A percentile compares a stretch with the other conserved stretches of the same genome.
These are phyloP conservation scores for Yamadazyma sp. DNA, from an alignment of 1,139 yeast genomes.

Conservation along the genomic window DNA sequence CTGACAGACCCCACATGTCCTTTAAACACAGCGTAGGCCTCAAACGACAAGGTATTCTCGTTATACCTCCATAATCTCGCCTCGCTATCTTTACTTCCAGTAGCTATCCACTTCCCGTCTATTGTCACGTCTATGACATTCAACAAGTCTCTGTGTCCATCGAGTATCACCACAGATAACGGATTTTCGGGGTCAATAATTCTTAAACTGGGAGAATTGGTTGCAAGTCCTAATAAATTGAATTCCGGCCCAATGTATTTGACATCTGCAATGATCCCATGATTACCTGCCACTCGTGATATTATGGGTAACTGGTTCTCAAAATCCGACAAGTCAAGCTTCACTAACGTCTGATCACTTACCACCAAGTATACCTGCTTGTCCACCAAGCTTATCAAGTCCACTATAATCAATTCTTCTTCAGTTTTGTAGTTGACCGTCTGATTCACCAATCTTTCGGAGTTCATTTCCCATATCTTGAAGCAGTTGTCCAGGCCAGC, in stretches of 20 bases:
- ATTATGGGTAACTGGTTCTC: constrained; percentile 37
- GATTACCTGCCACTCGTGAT: constrained; percentile 82
- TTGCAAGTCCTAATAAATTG: constrained; percentile 72
- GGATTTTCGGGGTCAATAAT: constrained; percentile 59
- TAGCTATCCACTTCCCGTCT: constrained; percentile 86
- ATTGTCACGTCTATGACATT: constrained; percentile 74
- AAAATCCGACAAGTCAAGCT: constrained; percentile 37
- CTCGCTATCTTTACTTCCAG: constrained; percentile 89
- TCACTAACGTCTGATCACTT: constrained; percentile 81
- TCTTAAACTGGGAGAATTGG: constrained; percentile 91
- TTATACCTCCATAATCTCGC: constrained; percentile 80
- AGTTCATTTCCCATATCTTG: constrained; percentile 55
- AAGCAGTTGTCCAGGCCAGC: constrained; percentile 79
- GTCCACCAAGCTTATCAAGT: constrained; percentile 40
- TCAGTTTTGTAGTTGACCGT: constrained; percentile 49
- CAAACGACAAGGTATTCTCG: constrained; percentile 42
- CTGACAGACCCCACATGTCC: constrained; percentile 91
- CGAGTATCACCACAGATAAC: constrained; percentile 61
- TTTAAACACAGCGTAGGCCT: constrained; percentile 58
- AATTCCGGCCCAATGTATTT: constrained; percentile 67
- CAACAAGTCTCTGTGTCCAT: constrained; percentile 84
- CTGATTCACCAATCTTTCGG: constrained; percentile 41
- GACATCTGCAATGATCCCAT: constrained; percentile 92
- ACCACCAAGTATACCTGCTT: constrained; percentile 44
- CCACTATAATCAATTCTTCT: constrained; percentile 71